Evolutionary conservation across 1,139 yeast genomes (phyloP).

Genomic region (Diutina rugosa): DNA sequence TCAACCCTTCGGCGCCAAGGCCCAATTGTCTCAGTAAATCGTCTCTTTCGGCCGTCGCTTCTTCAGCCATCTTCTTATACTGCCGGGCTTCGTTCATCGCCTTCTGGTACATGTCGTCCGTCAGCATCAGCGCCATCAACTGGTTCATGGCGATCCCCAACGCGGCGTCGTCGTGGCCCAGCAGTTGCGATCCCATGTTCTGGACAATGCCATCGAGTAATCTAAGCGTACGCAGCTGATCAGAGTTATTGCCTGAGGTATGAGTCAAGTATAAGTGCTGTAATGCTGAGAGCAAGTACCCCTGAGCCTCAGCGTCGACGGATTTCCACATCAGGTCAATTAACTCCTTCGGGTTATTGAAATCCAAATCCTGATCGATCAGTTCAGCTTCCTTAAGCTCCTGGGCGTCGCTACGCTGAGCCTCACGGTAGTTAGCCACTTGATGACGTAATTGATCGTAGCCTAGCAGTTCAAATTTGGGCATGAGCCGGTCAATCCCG

Average conservation of each 20-base stretch:
- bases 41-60: slow-evolving; percentile 78
- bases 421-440: slow-evolving; percentile 49
- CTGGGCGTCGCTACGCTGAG: slow-evolving; percentile 59
- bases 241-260: slow-evolving; percentile 41
- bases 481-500: slow-evolving; percentile 55
- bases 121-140: slow-evolving; percentile 63
- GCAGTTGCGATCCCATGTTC: slow-evolving; percentile 40
- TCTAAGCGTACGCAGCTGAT: slow-evolving; percentile 54
- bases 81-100: slow-evolving; percentile 66
- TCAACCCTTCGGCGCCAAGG: slow-evolving; percentile 76
- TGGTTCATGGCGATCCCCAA: slow-evolving; percentile 77
- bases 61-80: slow-evolving; percentile 56
- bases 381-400: slow-evolving; percentile 50
- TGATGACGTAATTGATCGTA: slow-evolving; percentile 56
- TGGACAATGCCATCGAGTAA: slow-evolving; percentile 76
- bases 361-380: slow-evolving; percentile 47
- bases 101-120: slow-evolving; percentile 80
- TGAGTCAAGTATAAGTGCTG: slow-evolving; percentile 76
- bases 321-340: slow-evolving; percentile 60
- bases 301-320: slow-evolving; percentile 61
- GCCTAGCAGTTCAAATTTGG: slow-evolving; percentile 47
- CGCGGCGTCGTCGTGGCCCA: slow-evolving; percentile 60
- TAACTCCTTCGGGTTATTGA: slow-evolving; percentile 66
- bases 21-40: slow-evolving; percentile 61
- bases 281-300: slow-evolving; percentile 60